Percentiles rank a stretch among this genome's conserved stretches.
Evolutionary conservation across 768 basidiomycete genomes (phyloP).

Genomic region (Leucocoprinus birnbaumii): DNA sequence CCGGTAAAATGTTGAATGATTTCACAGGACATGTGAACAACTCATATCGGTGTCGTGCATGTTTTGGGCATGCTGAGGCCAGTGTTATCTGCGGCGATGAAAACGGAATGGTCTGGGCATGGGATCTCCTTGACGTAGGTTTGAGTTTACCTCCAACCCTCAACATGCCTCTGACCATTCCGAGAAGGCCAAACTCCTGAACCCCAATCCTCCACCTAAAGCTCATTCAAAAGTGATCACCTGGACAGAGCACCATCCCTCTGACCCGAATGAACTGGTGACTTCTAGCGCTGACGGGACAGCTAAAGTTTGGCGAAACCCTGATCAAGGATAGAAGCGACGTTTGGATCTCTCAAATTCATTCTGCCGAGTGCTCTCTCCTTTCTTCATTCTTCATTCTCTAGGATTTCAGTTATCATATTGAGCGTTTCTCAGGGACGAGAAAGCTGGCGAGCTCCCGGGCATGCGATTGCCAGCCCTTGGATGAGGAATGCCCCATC

Average conservation of each 20-base stretch:
- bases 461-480: too few relatives aligned
- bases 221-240: constrained; percentile 84
- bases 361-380: background rate
- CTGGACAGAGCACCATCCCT: constrained; percentile 90
- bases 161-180: constrained; percentile 8
- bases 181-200: constrained; percentile 63
- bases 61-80: constrained; percentile 83
- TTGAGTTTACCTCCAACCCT: constrained; percentile 2
- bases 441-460: too few relatives aligned
- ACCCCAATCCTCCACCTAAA: constrained; percentile 72
- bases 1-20: constrained; percentile 82
- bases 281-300: constrained; percentile 91
- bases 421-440: too few relatives aligned
- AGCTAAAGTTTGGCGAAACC: constrained; percentile 82
- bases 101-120: constrained; percentile 83
- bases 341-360: background rate
- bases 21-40: constrained; percentile 76
- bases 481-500: too few relatives aligned
- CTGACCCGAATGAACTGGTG: constrained; percentile 76
- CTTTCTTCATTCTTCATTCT: too few relatives aligned
- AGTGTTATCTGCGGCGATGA: constrained; percentile 88
- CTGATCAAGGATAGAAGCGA: constrained; percentile 18
- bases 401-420: too few relatives aligned
- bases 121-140: constrained; percentile 87
- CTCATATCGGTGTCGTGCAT: constrained; percentile 76